phyloP scores from a whole-genome alignment of 2,329 filamentous ascomycete genomes.

The Zymoseptoria crescenta region DNA sequence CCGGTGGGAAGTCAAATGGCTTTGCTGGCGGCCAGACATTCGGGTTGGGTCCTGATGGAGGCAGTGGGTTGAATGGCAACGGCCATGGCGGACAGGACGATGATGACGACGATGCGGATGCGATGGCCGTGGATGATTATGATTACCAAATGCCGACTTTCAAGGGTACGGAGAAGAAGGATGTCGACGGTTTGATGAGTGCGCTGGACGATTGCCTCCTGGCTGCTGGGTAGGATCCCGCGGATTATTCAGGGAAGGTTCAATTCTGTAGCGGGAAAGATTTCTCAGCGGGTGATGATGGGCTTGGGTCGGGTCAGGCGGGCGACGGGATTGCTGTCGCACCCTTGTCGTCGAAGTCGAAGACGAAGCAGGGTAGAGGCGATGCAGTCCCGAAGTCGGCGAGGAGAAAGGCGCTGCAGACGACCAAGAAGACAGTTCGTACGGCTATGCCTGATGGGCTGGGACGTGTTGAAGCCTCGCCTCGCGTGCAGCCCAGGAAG shows the following conservation, averaged over 20 bases:
- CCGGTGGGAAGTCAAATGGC: slow-evolving; percentile 21
- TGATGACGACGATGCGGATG: slow-evolving; percentile 25
- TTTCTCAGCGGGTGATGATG: not conserved
- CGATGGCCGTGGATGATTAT: slow-evolving; percentile 30
- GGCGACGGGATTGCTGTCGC: not conserved
- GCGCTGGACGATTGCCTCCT: slow-evolving; percentile 34
- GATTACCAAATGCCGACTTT: slow-evolving; percentile 27
- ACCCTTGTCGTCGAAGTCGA: not conserved
- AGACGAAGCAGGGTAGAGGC: not conserved
- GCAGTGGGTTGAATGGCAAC: slow-evolving; percentile 26
- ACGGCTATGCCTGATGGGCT: not conserved
- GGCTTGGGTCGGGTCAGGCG: not conserved
- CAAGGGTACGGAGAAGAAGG: slow-evolving; percentile 29
- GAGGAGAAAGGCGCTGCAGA: not conserved
- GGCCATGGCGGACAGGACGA: slow-evolving; percentile 31
- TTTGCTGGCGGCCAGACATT: not conserved
- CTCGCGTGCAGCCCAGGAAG: not conserved
- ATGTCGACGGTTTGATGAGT: slow-evolving; percentile 25
- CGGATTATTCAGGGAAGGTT: not conserved
- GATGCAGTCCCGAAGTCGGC: not conserved
- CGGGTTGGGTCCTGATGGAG: too few species aligned
- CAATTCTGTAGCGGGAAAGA: not conserved
- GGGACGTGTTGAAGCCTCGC: not conserved
- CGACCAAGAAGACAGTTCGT: not conserved
- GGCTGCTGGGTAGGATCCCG: slow-evolving; percentile 20